These are phyloP conservation scores for Carpinus fangiana DNA, from an alignment of 306 rosid species.

Conservation along the genomic window DNA sequence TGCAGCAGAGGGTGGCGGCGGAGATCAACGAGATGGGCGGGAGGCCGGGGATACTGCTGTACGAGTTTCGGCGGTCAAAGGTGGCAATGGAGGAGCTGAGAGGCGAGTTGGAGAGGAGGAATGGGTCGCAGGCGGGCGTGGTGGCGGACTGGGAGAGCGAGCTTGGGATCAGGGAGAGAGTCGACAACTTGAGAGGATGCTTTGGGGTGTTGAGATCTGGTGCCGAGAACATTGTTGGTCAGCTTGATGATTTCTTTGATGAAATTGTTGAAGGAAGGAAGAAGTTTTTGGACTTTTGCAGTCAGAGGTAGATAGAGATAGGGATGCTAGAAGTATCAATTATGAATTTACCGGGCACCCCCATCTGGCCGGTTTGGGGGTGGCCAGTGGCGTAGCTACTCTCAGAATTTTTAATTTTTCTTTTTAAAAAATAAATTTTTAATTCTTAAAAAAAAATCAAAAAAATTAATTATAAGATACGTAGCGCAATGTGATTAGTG, in stretches of 20 bases:
- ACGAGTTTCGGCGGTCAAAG: slow-evolving; percentile 83
- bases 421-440: too few relatives aligned
- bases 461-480: too few relatives aligned
- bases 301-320: slow-evolving; percentile 54
- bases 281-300: slow-evolving; percentile 97
- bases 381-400: too few relatives aligned
- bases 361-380: too few relatives aligned
- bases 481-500: too few relatives aligned
- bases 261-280: slow-evolving; percentile 98
- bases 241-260: slow-evolving; percentile 97
- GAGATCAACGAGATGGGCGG: slow-evolving; percentile 70
- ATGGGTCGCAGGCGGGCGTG: slow-evolving; percentile 31
- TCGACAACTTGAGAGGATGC: slow-evolving; percentile 74
- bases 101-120: slow-evolving; percentile 69
- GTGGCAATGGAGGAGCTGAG: slow-evolving; percentile 84
- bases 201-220: slow-evolving; percentile 88
- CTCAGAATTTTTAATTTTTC: too few relatives aligned
- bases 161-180: slow-evolving; percentile 68
- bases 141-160: slow-evolving; percentile 64
- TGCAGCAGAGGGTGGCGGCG: slow-evolving; percentile 85
- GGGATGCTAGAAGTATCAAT: not conserved
- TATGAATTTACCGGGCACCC: not conserved
- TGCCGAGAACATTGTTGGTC: slow-evolving; percentile 78
- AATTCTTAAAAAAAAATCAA: too few relatives aligned
- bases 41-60: slow-evolving; percentile 65